Evolutionary conservation across 202 grass and related monocot genomes (phyloP).

Genomic region (Panicum hallii): DNA sequence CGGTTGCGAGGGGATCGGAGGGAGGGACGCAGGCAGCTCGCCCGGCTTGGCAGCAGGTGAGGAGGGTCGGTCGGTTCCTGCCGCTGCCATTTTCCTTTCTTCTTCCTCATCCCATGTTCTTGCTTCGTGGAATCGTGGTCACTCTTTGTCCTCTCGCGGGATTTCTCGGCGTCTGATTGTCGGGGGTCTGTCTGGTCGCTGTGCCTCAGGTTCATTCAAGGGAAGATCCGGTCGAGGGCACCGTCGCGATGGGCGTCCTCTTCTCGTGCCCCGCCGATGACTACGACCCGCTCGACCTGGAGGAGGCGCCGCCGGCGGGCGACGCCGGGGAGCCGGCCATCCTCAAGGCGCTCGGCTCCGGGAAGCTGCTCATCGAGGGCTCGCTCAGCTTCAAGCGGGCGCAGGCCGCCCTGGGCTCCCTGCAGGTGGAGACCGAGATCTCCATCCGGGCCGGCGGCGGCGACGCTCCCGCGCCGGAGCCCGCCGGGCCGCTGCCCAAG

Average conservation of each 20-base stretch:
- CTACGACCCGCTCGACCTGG: constrained; percentile 46
- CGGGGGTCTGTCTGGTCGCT: neutral
- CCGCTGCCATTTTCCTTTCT: neutral
- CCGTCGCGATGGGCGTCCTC: constrained; percentile 45
- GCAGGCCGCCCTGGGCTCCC: constrained; percentile 34
- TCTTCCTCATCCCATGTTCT: neutral
- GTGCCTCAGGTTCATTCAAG: neutral
- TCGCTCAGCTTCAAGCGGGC: constrained; percentile 75
- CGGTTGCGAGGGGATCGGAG: neutral
- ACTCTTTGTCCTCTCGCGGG: neutral
- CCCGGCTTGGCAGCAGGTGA: neutral
- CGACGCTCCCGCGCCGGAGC: neutral
- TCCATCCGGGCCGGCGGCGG: constrained; percentile 52
- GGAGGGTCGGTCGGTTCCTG: neutral
- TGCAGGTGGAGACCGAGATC: constrained; percentile 80
- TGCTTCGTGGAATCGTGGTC: neutral
- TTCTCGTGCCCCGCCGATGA: constrained; percentile 63
- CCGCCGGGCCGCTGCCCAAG: neutral
- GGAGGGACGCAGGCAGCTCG: neutral
- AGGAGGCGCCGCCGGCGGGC: constrained; percentile 30
- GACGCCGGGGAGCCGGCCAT: constrained; percentile 18
- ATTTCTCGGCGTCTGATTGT: neutral
- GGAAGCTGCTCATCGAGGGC: constrained; percentile 72
- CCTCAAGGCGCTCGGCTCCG: constrained; percentile 60
- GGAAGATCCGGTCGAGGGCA: neutral